Evolutionary conservation across 2,329 filamentous ascomycete genomes (phyloP).

Genomic region (Trichoderma koningii): DNA sequence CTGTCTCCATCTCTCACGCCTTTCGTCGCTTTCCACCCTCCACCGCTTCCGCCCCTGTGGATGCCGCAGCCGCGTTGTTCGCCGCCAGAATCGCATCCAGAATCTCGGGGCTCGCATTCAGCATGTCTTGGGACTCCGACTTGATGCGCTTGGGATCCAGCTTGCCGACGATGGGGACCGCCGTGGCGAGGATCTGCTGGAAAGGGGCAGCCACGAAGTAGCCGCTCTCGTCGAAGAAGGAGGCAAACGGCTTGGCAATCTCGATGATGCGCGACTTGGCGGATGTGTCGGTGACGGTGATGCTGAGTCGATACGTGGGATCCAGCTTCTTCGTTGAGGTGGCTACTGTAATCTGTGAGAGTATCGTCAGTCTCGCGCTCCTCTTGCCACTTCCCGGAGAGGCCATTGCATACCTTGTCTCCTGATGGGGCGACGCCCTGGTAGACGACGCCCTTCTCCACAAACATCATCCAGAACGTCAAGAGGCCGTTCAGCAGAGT

Average conservation of each 20-base stretch:
- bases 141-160: conserved; percentile 63
- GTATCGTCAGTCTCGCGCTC: conserved; percentile 28
- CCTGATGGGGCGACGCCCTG: conserved; percentile 68
- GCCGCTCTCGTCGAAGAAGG: conserved; percentile 75
- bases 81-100: conserved; percentile 52
- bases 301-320: conserved; percentile 75
- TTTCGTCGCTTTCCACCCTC: conserved; percentile 51
- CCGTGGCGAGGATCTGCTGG: conserved; percentile 73
- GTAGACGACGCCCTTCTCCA: conserved; percentile 83
- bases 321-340: conserved; percentile 76
- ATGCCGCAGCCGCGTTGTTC: conserved; percentile 33
- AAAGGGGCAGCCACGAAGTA: conserved; percentile 74
- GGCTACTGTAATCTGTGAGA: conserved; percentile 66
- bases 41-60: conserved; percentile 40
- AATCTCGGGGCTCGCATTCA: conserved; percentile 49
- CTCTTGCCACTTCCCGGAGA: not conserved
- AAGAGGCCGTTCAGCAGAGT: conserved; percentile 75
- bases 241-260: conserved; percentile 65
- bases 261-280: conserved; percentile 50
- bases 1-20: conserved; percentile 35
- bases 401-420: conserved; percentile 55
- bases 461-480: conserved; percentile 80
- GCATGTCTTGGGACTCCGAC: conserved; percentile 41
- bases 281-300: conserved; percentile 54
- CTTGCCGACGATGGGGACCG: conserved; percentile 65